Base-by-base conservation (phyloP, 345 rosid species). In the Cardamine resedifolia region DNA sequence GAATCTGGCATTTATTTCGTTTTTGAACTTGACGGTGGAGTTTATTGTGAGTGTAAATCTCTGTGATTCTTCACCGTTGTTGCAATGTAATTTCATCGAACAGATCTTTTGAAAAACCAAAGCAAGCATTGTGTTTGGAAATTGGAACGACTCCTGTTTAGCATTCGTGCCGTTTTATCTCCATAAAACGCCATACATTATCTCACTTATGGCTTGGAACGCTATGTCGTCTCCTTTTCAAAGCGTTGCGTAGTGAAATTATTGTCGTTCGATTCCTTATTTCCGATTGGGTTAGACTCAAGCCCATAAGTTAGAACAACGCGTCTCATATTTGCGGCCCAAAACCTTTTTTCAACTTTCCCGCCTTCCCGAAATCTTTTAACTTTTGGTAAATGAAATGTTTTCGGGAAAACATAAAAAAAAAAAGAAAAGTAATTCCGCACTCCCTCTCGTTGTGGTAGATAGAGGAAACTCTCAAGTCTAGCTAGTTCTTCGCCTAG, bases 351-450 rank as follows among this genome's bases (percentile, higher is more conserved):
- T 73, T 56, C 5, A 66, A 16, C 49, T 36, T 73, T 73, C 72
- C 72, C 77, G 71, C 77, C 71, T 66, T 16, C 4, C 24, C 44
- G 2, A 55, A 8, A 43, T 27, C 3, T 60, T 60, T 50, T n/a
- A 8, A n/a, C 3, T 44, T 69, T 64, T 48, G 31, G 45, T 57
- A 0, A 10, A 4, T 12, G 10, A n/a, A n/a, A n/a, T n/a, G n/a
- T 26, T 34, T 50, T 50, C n/a, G 7, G 33, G 15, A 27, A 6
- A 66, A 66, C 4, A 48, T 4, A 50, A 31, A 50, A 34, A 2
- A 10, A 9, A 53, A 44, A 9, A 10, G 0, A 10, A n/a, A n/a
- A n/a, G n/a, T n/a, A n/a, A n/a, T n/a, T 31, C 5, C 5, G 47
- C 15, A 3, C n/a, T 4, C 58, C 14, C 44, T 7, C 19, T 1